Conservation (phyloP, 805 yeast genomes). For the Metschnikowia chrysomelidarum region DNA sequence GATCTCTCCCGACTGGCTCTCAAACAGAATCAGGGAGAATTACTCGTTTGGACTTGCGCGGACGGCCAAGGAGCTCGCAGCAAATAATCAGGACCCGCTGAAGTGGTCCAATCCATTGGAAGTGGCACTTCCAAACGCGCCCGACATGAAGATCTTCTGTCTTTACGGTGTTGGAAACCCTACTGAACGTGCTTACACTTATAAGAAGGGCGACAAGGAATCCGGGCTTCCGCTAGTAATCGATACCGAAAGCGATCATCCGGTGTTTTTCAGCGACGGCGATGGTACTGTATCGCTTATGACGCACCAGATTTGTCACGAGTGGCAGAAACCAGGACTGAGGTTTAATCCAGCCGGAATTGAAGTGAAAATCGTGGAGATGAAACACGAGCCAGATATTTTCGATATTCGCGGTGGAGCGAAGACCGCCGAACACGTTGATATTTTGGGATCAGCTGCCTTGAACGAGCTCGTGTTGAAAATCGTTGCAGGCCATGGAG, state of each 20-base stretch:
- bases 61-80: constrained; percentile 53
- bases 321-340: constrained; percentile 69
- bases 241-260: constrained; percentile 55
- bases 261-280: constrained; percentile 86
- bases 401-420: constrained; percentile 97
- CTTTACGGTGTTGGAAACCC: constrained; percentile 97
- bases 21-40: constrained; percentile 58
- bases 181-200: constrained; percentile 89
- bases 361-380: constrained; percentile 79
- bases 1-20: constrained; percentile 76
- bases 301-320: constrained; percentile 88
- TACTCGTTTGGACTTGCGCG: constrained; percentile 79
- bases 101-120: constrained; percentile 97
- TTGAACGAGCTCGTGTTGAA: constrained; percentile 80
- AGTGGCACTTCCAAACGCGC: constrained; percentile 89
- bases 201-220: constrained; percentile 58
- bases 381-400: constrained; percentile 88
- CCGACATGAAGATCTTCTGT: constrained; percentile 83
- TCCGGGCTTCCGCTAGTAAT: constrained; percentile 66
- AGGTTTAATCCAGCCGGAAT: constrained; percentile 78
- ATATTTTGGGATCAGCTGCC: constrained; percentile 89
- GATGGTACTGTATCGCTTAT: constrained; percentile 92
- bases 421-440: constrained; percentile 96
- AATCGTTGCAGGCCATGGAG: constrained; percentile 82
- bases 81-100: constrained; percentile 65